Evolutionary conservation across 139 green algal genomes (phyloP), one percentile per base, ranked within the genome.

Genomic region (Chlamydomonas schloesseri): DNA sequence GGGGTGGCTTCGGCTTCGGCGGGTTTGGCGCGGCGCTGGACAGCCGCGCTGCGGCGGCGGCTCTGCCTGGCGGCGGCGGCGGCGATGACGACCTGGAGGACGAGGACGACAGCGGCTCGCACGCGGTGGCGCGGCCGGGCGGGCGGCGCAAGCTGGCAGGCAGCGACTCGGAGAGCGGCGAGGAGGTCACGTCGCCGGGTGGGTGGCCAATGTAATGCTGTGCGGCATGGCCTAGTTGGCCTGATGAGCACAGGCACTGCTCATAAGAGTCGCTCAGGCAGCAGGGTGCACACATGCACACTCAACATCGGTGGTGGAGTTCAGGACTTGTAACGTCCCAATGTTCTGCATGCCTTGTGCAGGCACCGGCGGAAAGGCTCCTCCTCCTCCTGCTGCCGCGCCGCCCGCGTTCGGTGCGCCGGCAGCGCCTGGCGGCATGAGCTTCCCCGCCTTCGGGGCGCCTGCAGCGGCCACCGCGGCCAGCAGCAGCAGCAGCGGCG

Each of bases 121-220:
- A n/a, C 3, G 26, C 60, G 20, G 42, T n/a, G 20, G 78, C n/a
- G 64, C 64, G 29, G n/a, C n/a, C 26, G 8, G 3, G n/a, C 29
- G 64, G 29, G n/a, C 26, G n/a, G n/a, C 26, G 26, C n/a, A 36
- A 21, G 33, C 20, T 42, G 68, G 13, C 68, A 31, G 69, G 47
- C 10, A 87, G 81, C n/a, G 81, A 87, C 69, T 85, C 79, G n/a
- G 81, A 87, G 68, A 87, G 81, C 69, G 81, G 81, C 29, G 81
- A 87, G 57, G 81, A 87, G 81, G 81, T 87, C 21, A 87, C 81
- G 3, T 87, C 81, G 13, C 69, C 69, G 34, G 81, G 81, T 85
- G 37, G 23, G 73, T 71, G n/a, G n/a, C n/a, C n/a, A n/a, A n/a
- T n/a, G n/a, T n/a, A n/a, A n/a, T n/a, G n/a, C n/a, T n/a, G n/a